Percentiles rank a stretch among this genome's conserved stretches.
phyloP scores from a whole-genome alignment of 1,139 yeast species.

The Protomyces lactucae-debilis region DNA sequence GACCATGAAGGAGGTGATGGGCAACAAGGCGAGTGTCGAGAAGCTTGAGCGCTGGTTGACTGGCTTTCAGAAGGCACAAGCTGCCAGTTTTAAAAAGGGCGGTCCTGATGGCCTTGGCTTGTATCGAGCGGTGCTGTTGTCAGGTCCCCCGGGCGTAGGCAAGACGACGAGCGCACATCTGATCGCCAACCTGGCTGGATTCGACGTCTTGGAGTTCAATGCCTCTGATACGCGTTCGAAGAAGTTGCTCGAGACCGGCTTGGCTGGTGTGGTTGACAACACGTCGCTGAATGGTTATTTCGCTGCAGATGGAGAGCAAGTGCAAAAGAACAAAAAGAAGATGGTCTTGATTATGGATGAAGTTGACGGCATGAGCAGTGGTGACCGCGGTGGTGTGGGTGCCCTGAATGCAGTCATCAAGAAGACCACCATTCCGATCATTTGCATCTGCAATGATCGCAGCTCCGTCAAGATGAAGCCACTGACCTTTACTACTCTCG shows the following conservation, averaged over 20 bases:
- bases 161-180: constrained; percentile 89
- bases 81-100: constrained; percentile 52
- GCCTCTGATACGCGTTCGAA: constrained; percentile 94
- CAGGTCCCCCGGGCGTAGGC: constrained; percentile 97
- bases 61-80: constrained; percentile 60
- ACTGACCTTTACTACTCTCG: constrained; percentile 79
- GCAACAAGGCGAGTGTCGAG: constrained; percentile 72
- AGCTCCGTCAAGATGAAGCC: constrained; percentile 93
- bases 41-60: constrained; percentile 67
- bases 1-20: constrained; percentile 70
- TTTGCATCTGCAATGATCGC: constrained; percentile 89
- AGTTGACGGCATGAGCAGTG: constrained; percentile 99
- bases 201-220: constrained; percentile 75
- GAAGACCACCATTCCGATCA: constrained; percentile 79
- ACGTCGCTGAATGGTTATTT: constrained; percentile 80
- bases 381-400: constrained; percentile 98
- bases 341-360: constrained; percentile 95
- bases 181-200: constrained; percentile 74
- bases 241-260: constrained; percentile 40
- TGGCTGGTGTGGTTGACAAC: constrained; percentile 70
- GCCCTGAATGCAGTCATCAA: constrained; percentile 84
- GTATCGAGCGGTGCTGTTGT: constrained; percentile 75
- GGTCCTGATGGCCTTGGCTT: constrained; percentile 55
- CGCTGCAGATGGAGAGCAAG: constrained; percentile 41
- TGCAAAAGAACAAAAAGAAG: constrained; percentile 44